These are phyloP conservation scores for Bifiguratus adelaidae DNA, from an alignment of 192 early-diverging fungal genomes.

Conservation along the genomic window DNA sequence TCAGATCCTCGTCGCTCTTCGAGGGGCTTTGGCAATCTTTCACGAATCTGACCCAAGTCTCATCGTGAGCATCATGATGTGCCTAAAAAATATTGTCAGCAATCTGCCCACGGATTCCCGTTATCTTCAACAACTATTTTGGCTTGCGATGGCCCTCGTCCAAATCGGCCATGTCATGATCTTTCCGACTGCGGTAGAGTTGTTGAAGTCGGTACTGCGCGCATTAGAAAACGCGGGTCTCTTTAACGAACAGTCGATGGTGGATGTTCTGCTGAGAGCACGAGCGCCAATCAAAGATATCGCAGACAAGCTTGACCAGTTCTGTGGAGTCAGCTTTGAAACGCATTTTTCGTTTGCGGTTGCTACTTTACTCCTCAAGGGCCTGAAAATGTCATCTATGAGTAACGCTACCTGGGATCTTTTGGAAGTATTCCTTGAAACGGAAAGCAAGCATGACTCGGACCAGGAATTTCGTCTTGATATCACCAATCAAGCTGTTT, in stretches of 20 bases:
- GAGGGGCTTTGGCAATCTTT: conserved; percentile 75
- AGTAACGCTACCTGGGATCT: conserved; percentile 63
- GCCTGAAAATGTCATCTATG: conserved; percentile 65
- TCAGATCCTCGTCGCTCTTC: conserved; percentile 82
- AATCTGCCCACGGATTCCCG: conserved; percentile 73
- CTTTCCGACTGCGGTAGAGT: conserved; percentile 58
- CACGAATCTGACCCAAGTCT: conserved; percentile 72
- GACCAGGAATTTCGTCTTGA: conserved; percentile 11
- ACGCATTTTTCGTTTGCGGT: conserved; percentile 84
- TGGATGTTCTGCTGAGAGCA: conserved; percentile 59
- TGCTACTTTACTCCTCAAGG: conserved; percentile 70
- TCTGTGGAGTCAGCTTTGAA: conserved; percentile 73
- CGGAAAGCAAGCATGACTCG: conserved; percentile 44
- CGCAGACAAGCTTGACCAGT: conserved; percentile 57
- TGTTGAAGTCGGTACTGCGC: conserved; percentile 63
- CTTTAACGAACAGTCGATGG: conserved; percentile 60
- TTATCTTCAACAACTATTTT: conserved; percentile 81
- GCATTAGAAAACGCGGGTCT: conserved; percentile 65
- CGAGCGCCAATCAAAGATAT: conserved; percentile 63
- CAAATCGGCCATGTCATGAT: conserved; percentile 78
- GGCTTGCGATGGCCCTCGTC: conserved; percentile 80
- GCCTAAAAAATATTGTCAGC: conserved; percentile 81
- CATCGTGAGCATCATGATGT: conserved; percentile 81
- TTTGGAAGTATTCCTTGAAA: conserved; percentile 62
- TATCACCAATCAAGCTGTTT: conserved; percentile 15